Base-by-base conservation (phyloP, 1,284 basidiomycete species). In the Boletus mariae region DNA sequence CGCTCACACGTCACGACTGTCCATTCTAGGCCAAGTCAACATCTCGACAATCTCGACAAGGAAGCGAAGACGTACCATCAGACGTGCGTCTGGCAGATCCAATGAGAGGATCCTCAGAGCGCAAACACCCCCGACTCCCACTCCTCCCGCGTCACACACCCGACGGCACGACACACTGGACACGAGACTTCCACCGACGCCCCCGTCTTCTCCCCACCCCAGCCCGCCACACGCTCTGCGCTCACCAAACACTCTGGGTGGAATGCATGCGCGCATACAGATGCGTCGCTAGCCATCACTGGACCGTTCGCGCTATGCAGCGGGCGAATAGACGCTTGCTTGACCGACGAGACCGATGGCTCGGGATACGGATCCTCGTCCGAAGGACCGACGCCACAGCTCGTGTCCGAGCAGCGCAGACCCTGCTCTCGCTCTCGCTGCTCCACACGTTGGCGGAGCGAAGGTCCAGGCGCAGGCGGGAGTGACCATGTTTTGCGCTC, bases 161-260 rank as follows among this genome's bases (percentile, higher is more conserved):
- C 87, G 23, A 75, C 72, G 34, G 76, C 75, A 48, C 85, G 69
- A 61, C 87, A 90, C 3, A 84, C 77, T 1, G 85, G 83, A 66
- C 87, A 90, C 13, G 80, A 78, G 26, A 88, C 84, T 63, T 84
- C 80, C 0, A 82, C 74, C 37, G 71, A 61, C 10, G 69, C 69
- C 20, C 71, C 73, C 10, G 65, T 62, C 44, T 68, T 69, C 49
- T 76, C 77, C 8, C 72, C 75, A 29, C 82, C 83, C 68, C 76
- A 79, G 15, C 82, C 73, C 11, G 84, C 80, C 26, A 87, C 82
- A 43, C 87, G 77, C 68, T 84, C 84, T 13, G 87, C 80, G 57
- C 79, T 85, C n/a, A 90, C 86, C 35, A 90, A 63, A 66, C 87
- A 90, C 47, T 80, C 70, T 10, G 81, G 76, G 62, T 90, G 87